Evolutionary conservation across 768 basidiomycete species (phyloP).

Genomic region (Baorangia bicolor): DNA sequence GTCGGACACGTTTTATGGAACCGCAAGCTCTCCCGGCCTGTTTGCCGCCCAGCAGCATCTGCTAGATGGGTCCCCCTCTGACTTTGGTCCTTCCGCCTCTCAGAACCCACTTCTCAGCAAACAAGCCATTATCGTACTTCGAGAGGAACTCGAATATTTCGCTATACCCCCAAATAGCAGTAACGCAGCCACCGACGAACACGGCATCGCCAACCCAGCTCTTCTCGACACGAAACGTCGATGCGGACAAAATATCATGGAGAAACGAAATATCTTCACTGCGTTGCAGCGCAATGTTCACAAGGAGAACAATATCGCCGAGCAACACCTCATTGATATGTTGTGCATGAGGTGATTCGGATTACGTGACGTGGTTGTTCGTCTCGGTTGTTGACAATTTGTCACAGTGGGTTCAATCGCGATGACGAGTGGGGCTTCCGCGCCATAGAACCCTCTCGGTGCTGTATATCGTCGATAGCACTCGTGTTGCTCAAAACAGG

Average conservation of each 20-base stretch:
- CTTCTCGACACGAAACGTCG: slow-evolving; percentile 80
- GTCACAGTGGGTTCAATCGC: slow-evolving; percentile 80
- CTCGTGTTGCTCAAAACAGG: slow-evolving; percentile 97
- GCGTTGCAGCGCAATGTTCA: slow-evolving; percentile 98
- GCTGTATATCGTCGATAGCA: slow-evolving; percentile 98
- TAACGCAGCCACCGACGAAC: slow-evolving; percentile 63
- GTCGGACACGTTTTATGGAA: slow-evolving; percentile 91
- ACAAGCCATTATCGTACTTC: slow-evolving; percentile 96
- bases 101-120: slow-evolving; percentile 93
- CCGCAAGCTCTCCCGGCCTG: slow-evolving; percentile 65
- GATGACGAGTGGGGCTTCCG: slow-evolving; percentile 99
- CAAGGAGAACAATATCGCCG: slow-evolving; percentile 98
- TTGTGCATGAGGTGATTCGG: slow-evolving; percentile 89
- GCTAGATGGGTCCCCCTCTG: slow-evolving; percentile 58
- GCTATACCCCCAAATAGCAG: slow-evolving; percentile 82
- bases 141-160: slow-evolving; percentile 98
- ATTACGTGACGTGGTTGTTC: slow-evolving; percentile 1
- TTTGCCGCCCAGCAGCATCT: slow-evolving; percentile 79
- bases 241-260: slow-evolving; percentile 86
- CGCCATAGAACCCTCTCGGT: slow-evolving; percentile 91
- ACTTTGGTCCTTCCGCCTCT: slow-evolving; percentile 60
- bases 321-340: slow-evolving; percentile 99
- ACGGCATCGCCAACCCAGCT: slow-evolving; percentile 76
- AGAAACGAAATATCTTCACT: slow-evolving; percentile 91
- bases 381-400: slow-evolving; percentile 9